These are phyloP conservation scores for Ogataea nonfermentans DNA, from an alignment of 805 yeast species.

Conservation along the genomic window DNA sequence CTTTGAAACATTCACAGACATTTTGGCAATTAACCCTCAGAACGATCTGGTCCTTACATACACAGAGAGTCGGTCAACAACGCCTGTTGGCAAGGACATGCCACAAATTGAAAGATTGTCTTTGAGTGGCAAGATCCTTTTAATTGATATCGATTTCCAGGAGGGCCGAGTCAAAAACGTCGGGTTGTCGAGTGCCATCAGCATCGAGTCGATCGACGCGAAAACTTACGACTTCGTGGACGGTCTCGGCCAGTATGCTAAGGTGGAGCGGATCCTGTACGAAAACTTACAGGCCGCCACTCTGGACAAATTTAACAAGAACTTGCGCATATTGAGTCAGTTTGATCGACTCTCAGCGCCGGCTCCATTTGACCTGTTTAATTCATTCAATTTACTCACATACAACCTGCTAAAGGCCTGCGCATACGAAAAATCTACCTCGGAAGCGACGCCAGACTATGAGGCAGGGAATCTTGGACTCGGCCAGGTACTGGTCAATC, in stretches of 20 bases:
- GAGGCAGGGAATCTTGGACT: conserved; percentile 22
- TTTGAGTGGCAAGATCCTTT: conserved; percentile 35
- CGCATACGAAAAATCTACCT: conserved; percentile 19
- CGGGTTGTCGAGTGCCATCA: conserved; percentile 33
- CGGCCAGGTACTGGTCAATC: conserved; percentile 30
- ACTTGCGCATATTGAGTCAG: conserved; percentile 32
- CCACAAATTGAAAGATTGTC: conserved; percentile 30
- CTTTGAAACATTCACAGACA: conserved; percentile 36
- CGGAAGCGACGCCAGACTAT: conserved; percentile 10
- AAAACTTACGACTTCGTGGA: conserved; percentile 27
- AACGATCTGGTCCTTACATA: conserved; percentile 33
- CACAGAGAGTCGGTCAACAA: conserved; percentile 18
- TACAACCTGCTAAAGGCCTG: conserved; percentile 23
- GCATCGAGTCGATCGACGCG: conserved; percentile 26
- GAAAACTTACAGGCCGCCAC: conserved; percentile 30
- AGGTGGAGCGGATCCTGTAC: conserved; percentile 28
- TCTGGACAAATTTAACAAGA: conserved; percentile 34
- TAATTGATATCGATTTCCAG: conserved; percentile 38
- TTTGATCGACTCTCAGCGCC: conserved; percentile 32
- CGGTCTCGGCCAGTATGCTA: conserved; percentile 23
- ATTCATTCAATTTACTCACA: conserved; percentile 30
- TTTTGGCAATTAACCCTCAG: conserved; percentile 35
- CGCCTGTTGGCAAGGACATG: conserved; percentile 14
- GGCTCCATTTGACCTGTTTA: conserved; percentile 34
- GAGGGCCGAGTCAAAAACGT: conserved; percentile 27